Evolutionary conservation across 441 rosid species (phyloP).

Genomic region (Kokia cookei): DNA sequence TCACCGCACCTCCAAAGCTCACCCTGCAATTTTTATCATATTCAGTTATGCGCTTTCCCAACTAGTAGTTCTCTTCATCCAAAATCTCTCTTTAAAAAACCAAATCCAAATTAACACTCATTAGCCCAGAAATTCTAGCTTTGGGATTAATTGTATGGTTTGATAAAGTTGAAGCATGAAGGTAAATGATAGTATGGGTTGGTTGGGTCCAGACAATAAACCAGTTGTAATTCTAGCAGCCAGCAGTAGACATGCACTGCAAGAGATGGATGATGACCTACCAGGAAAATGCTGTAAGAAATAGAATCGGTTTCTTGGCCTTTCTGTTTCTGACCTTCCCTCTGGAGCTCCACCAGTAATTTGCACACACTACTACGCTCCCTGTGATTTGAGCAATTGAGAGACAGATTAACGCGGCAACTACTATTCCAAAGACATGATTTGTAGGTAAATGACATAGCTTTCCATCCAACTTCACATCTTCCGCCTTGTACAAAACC

Average conservation of each 20-base stretch:
- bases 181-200: background rate
- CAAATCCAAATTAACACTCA: background rate
- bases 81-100: background rate
- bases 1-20: slow-evolving; percentile 43
- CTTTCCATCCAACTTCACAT: slow-evolving; percentile 49
- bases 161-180: too few relatives aligned
- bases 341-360: slow-evolving; percentile 18
- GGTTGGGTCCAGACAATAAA: background rate
- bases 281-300: slow-evolving; percentile 25
- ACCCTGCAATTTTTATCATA: slow-evolving; percentile 34
- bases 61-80: background rate
- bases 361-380: slow-evolving; percentile 28
- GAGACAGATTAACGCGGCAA: slow-evolving; percentile 46
- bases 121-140: background rate
- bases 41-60: slow-evolving; percentile 1
- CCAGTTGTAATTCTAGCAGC: too few relatives aligned
- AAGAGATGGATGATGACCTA: slow-evolving; percentile 19
- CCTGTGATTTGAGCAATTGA: slow-evolving; percentile 48
- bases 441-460: slow-evolving; percentile 56
- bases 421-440: slow-evolving; percentile 46
- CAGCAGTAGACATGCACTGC: background rate
- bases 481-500: slow-evolving; percentile 16
- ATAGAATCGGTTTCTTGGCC: slow-evolving; percentile 15
- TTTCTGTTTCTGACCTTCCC: slow-evolving; percentile 19
- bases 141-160: too few relatives aligned